Base-by-base conservation (phyloP, 2,329 filamentous ascomycete genomes). In the Aspergillus neoniger region DNA sequence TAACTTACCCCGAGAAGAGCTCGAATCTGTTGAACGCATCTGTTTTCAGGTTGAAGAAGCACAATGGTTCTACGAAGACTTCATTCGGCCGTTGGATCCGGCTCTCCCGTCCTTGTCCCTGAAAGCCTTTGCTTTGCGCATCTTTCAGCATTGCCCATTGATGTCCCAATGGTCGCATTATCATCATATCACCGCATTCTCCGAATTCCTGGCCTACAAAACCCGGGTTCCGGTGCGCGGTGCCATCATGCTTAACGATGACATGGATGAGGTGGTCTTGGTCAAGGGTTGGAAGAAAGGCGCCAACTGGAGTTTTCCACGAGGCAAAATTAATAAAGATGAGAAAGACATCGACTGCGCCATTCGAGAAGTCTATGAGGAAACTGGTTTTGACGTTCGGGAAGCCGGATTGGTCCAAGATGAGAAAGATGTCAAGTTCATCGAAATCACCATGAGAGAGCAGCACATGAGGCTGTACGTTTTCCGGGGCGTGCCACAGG, bases 1-100 rank as follows among this genome's bases (percentile, higher is more conserved):
- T 78, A 98, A 99, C 79, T 86, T 98, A 63, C 95, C 96, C 49
- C 85, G 91, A 66, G 92, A 95, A 77, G 95, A 99, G 77, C 86
- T 98, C 50, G 88, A 88, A 67, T 92, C 91, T 2, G 91, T 96
- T 60, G 91, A 92, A 74, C 90, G 95, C 73, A 95, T 99, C 79
- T 98, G 94, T 80, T 99, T 99, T 77, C 93, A 98, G 79, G 91
- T 99, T 69, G 95, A 99, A 79, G 96, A 99, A 79, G 95, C 95
- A 70, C 96, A 99, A 87, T 99, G 95, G 95, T 99, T 96, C 79
- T 99, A 99, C 86, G 95, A 99, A 82, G 95, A 99, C 79, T 99
- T 99, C 75, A 92, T 99, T 75, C 91, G 95, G 51, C 93, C 94
- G 41, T 83, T 95, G 65, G 91, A 97, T 77, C 89, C 92, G 55